These are phyloP conservation scores for Pseudogymnoascus sp. DNA, from an alignment of 2,329 filamentous ascomycete species.

Conservation along the genomic window DNA sequence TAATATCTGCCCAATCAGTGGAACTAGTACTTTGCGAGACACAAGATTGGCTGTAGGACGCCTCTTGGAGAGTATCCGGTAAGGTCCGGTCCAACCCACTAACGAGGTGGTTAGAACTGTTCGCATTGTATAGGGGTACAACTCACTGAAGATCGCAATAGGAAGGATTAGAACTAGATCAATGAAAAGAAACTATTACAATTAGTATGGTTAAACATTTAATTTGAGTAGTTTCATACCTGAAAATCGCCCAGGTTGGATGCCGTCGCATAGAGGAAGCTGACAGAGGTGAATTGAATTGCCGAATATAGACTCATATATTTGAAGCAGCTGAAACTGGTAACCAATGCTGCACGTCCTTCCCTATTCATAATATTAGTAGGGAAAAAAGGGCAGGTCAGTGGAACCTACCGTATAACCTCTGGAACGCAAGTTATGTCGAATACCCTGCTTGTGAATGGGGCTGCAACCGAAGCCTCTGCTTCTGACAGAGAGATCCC, in stretches of 20 bases:
- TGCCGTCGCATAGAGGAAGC: slow-evolving; percentile 87
- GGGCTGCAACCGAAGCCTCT: slow-evolving; percentile 95
- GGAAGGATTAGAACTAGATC: slow-evolving; percentile 87
- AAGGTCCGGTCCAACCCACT: slow-evolving; percentile 93
- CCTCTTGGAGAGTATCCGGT: slow-evolving; percentile 68
- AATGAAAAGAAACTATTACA: slow-evolving; percentile 73
- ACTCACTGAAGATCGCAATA: slow-evolving; percentile 84
- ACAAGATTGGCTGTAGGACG: slow-evolving; percentile 87
- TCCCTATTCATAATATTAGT: slow-evolving; percentile 44
- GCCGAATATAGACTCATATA: slow-evolving; percentile 99
- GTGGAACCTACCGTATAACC: slow-evolving; percentile 59
- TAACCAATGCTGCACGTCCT: slow-evolving; percentile 89
- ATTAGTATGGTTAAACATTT: slow-evolving; percentile 8
- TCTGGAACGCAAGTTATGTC: slow-evolving; percentile 93
- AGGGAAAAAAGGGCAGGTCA: not conserved
- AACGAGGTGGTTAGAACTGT: slow-evolving; percentile 10
- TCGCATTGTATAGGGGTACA: not conserved
- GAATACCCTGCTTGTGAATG: slow-evolving; percentile 90
- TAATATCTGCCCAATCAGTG: slow-evolving; percentile 78
- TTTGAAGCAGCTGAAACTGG: slow-evolving; percentile 98
- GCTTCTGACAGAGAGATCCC: slow-evolving; percentile 96
- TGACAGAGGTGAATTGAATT: slow-evolving; percentile 97
- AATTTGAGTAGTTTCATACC: slow-evolving; percentile 30
- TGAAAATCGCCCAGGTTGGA: slow-evolving; percentile 97
- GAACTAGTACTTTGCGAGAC: slow-evolving; percentile 82